phyloP scores from a whole-genome alignment of 495 filamentous ascomycete genomes.

The Aspergillus asperescens region DNA sequence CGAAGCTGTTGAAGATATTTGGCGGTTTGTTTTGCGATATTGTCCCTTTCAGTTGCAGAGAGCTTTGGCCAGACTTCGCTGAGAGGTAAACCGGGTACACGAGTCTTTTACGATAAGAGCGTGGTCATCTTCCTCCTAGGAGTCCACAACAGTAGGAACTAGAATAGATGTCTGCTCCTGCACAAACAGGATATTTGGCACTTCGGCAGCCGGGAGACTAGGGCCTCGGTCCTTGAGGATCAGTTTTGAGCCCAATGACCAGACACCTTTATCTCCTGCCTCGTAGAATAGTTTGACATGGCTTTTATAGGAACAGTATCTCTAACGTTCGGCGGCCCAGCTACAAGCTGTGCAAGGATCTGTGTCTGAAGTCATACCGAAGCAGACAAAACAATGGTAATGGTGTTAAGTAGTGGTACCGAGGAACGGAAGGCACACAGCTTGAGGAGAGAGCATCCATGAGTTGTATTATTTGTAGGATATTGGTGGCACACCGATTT shows the following conservation, averaged over 20 bases:
- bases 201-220: constrained; percentile 10
- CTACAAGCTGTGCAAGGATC: constrained; percentile 23
- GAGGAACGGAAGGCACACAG: too few species aligned
- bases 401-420: too few species aligned
- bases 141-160: constrained; percentile 19
- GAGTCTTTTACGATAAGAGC: constrained; percentile 13
- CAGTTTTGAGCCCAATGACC: constrained; percentile 30
- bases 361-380: background rate
- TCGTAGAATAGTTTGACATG: constrained; percentile 32
- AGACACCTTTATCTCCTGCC: constrained; percentile 25
- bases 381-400: too few species aligned
- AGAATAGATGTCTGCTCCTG: constrained; percentile 23
- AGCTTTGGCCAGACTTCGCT: constrained; percentile 19
- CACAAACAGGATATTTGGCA: constrained; percentile 19
- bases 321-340: constrained; percentile 22
- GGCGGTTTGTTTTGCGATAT: constrained; percentile 27
- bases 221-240: constrained; percentile 24
- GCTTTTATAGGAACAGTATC: constrained; percentile 28
- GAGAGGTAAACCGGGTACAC: constrained; percentile 24
- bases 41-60: constrained; percentile 20
- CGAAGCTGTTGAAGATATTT: constrained; percentile 29
- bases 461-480: too few species aligned
- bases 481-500: too few species aligned
- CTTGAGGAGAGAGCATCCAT: too few species aligned
- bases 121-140: constrained; percentile 16